Evolutionary conservation across 306 rosid species (phyloP), one percentile per base, ranked within the genome.

Genomic region (Parietaria judaica): DNA sequence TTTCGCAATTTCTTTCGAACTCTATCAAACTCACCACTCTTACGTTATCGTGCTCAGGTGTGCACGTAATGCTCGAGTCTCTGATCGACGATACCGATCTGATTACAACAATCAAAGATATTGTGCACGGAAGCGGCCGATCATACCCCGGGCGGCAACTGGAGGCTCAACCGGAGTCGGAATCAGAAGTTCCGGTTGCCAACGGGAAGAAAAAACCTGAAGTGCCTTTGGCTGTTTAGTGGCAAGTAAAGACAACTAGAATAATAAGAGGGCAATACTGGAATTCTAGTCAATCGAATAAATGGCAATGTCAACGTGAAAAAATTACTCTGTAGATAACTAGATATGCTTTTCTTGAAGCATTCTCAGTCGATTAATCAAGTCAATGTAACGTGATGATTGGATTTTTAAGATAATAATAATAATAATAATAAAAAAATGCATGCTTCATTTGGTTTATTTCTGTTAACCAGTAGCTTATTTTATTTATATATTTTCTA

Each of bases 1-100:
- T 37, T 56, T 14, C 10, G 47, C 43, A 55, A 56, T 52, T 41
- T 41, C 45, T 41, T 41, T 8, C 45, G 9, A 41, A 41, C 45
- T 5, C 7, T 10, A 31, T 54, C 37, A 54, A 14, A 23, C 54
- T 67, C 14, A 48, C 14, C 31, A 16, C 7, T 57, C 60, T 6
- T 38, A 34, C 65, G 63, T 12, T 45, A 45, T 37, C 47, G 38
- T 51, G 53, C 54, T 80, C 88, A 92, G 99, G 99, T 54, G 78
- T 67, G 2, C 99, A 92, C 64, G 94, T 86, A 70, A 88, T 84
- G 34, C 38, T 92, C 81, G 99, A 92, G 69, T 75, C 90, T 8
- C 58, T 92, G 82, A 61, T 79, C 2, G 71, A 92, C 78, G 99
- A 92, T 58, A 64, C 65, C 4, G 84, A 86, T 51, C 83, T 92